Conservation (phyloP, 192 early-diverging fungal species). For the Chytriomyces sp. region DNA sequence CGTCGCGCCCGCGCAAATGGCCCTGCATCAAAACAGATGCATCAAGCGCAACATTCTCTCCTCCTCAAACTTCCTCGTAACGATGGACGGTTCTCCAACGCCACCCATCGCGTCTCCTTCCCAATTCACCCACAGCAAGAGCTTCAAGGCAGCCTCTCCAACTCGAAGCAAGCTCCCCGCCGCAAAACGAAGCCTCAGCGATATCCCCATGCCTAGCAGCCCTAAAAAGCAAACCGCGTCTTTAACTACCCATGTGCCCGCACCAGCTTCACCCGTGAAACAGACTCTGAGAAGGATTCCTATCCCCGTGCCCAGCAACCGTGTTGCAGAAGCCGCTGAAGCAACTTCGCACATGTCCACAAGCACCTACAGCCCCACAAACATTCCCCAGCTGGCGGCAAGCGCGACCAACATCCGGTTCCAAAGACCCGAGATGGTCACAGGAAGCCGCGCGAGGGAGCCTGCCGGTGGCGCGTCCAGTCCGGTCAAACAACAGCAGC, state of each 20-base stretch:
- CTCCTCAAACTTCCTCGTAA: background rate
- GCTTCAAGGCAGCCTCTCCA: background rate
- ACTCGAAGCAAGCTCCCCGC: background rate
- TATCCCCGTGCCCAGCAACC: background rate
- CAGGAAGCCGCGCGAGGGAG: too few relatives aligned
- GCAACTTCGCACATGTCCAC: background rate
- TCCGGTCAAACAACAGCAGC: too few relatives aligned
- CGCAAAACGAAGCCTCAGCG: constrained; percentile 14
- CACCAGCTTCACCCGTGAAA: background rate
- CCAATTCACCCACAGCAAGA: background rate
- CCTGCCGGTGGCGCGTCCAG: too few relatives aligned
- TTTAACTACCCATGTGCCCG: background rate
- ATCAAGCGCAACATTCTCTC: background rate
- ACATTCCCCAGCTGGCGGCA: too few relatives aligned
- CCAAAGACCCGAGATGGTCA: background rate
- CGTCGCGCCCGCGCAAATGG: constrained; percentile 7
- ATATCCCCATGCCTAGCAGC: constrained; percentile 6
- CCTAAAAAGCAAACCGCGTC: background rate
- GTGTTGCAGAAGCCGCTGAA: constrained; percentile 8
- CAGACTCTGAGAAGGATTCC: background rate
- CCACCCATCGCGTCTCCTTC: background rate
- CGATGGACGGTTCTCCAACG: background rate
- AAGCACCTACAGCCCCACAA: background rate
- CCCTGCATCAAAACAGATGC: constrained; percentile 26
- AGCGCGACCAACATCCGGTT: background rate